Base-by-base conservation (phyloP, 2,329 filamentous ascomycete genomes). In the Neospermospora avenae region DNA sequence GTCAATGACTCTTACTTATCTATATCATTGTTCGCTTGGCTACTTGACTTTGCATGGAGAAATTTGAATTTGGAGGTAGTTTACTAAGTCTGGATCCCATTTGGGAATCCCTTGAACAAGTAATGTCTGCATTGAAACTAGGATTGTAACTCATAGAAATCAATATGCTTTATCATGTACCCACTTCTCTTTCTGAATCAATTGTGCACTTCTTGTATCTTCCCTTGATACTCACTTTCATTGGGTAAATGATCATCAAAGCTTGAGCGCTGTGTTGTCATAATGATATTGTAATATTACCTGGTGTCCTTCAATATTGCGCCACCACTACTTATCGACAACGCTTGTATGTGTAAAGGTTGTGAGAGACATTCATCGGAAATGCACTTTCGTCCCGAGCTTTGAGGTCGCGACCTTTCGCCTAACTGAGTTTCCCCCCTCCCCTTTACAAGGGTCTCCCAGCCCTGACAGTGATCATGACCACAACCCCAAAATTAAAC, bases 361-460 rank as follows among this genome's bases (percentile, higher is more conserved):
- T 51, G 48, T 51, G n/a, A 37, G 20, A 37, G 39, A 42, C 16
- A 42, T 6, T 14, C 35, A 22, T 35, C 16, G 48, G 48, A 51
- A 51, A 37, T 51, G 48, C 48, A 51, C 48, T 51, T 51, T 51
- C 48, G 48, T 51, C 28, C 28, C 48, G 31, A 28, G 31, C 48
- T 37, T 24, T 35, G 48, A 51, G 48, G 48, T 35, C 31, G 31
- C 31, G 48, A 35, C 48, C 28, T 49, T 31, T 51, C 28, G 48
- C 28, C 35, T 51, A 51, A 28, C 18, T 39, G 14, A 3, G 11
- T n/a, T n/a, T n/a, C 10, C 34, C 10, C n/a, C 4, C 24, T 16
- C 28, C 46, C 48, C 48, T 24, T 35, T 35, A 37, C 48, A 51
- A 37, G 48, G 28, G 28, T 37, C 48, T 22, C 28, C 31, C 7